A percentile compares a stretch with the other conserved stretches of the same genome.
Conservation (phyloP, 148 eudicot genomes). For the Rhododendron mucronatum region DNA sequence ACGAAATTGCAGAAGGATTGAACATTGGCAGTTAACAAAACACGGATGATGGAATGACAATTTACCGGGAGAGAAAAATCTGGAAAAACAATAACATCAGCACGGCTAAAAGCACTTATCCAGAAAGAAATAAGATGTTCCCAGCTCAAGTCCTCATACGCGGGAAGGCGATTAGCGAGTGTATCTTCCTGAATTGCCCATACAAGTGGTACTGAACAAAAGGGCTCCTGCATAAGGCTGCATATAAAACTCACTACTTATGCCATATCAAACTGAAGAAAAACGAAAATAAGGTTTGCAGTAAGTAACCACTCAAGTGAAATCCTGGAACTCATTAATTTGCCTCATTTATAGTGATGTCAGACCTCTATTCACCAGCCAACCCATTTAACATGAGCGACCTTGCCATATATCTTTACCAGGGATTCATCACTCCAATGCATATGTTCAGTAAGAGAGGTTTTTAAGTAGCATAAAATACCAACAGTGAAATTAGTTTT, state of each 20-base stretch:
- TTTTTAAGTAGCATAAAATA: background rate
- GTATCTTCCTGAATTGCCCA: constrained; percentile 91
- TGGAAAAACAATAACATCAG: constrained; percentile 84
- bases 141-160: constrained; percentile 59
- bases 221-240: constrained; percentile 99
- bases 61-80: constrained; percentile 85
- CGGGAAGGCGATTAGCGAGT: constrained; percentile 73
- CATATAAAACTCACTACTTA: constrained; percentile 75
- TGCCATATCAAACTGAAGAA: constrained; percentile 21
- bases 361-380: background rate
- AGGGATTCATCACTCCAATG: background rate
- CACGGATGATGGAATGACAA: constrained; percentile 5
- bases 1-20: background rate
- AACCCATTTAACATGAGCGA: background rate
- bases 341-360: background rate
- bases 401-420: background rate
- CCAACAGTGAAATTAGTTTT: background rate
- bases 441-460: background rate
- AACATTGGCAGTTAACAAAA: background rate
- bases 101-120: constrained; percentile 69
- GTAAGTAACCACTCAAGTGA: background rate
- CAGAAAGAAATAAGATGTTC: constrained; percentile 64
- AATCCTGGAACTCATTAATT: background rate
- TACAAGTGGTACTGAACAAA: constrained; percentile 88
- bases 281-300: background rate